Evolutionary conservation across 2,329 filamentous ascomycete genomes (phyloP).

Genomic region (Cladosporium sp.): DNA sequence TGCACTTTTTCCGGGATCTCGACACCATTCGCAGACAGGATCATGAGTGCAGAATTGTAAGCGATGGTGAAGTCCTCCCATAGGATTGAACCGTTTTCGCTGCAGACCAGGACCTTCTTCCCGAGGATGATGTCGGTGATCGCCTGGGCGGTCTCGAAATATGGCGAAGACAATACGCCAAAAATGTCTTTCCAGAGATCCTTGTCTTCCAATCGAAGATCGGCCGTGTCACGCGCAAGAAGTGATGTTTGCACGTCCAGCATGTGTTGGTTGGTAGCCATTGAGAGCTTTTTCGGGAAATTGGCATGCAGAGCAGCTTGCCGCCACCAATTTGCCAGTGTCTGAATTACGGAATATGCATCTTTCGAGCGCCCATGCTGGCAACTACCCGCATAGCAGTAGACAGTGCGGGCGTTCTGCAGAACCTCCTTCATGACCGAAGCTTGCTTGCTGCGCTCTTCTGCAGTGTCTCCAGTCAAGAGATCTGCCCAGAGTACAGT

Average conservation of each 20-base stretch:
- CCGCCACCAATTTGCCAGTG: constrained; percentile 4
- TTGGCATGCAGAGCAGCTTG: neutral
- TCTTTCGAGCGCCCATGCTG: neutral
- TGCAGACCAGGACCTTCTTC: constrained; percentile 2
- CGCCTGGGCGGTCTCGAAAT: constrained; percentile 3
- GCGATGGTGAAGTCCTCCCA: constrained; percentile 5
- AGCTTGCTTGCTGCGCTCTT: constrained; percentile 10
- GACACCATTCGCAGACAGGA: neutral
- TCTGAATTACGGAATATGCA: constrained; percentile 3
- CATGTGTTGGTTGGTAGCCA: constrained; percentile 5
- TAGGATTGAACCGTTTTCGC: neutral
- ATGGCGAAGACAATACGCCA: neutral
- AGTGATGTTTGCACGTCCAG: neutral
- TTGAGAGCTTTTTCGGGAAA: neutral
- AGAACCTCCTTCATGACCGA: constrained; percentile 4
- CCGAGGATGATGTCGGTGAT: constrained; percentile 8
- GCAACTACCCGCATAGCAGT: neutral
- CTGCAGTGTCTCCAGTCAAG: constrained; percentile 1
- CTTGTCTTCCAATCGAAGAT: neutral
- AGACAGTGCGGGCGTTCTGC: neutral
- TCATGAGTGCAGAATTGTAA: neutral
- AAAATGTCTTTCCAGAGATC: neutral
- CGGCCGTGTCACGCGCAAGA: neutral
- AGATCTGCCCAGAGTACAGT: constrained; percentile 6
- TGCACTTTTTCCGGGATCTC: neutral